These are phyloP conservation scores for Verbena officinalis DNA, from an alignment of 257 asterid genomes.

Conservation along the genomic window DNA sequence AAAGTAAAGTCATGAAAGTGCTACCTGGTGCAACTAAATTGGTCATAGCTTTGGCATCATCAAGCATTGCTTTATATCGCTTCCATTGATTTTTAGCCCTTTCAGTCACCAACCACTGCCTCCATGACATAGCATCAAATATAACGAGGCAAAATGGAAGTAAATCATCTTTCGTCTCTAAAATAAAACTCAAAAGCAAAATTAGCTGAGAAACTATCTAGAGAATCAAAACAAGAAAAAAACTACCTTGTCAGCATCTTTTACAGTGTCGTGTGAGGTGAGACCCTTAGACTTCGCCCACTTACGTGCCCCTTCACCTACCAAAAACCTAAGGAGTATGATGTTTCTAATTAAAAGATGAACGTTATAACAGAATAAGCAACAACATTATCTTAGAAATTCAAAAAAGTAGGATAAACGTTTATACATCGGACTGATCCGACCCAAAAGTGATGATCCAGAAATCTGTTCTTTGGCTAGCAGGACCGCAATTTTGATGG, in stretches of 20 bases:
- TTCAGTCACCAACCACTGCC: conserved; percentile 90
- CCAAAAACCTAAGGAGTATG: conserved; percentile 72
- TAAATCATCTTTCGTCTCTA: background rate
- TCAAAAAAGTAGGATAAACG: conserved; percentile 35
- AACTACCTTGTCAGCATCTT: conserved; percentile 63
- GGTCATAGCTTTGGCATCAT: conserved; percentile 53
- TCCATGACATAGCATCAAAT: conserved; percentile 29
- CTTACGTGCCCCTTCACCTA: conserved; percentile 82
- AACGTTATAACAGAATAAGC: background rate
- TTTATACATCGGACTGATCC: conserved; percentile 93
- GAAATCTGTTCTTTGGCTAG: conserved; percentile 84
- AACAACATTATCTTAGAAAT: conserved; percentile 17
- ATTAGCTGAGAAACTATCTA: background rate
- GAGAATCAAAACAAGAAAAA: conserved; percentile 11
- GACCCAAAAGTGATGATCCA: conserved; percentile 85
- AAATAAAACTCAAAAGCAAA: conserved; percentile 11
- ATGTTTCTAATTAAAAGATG: conserved; percentile 21
- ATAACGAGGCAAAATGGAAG: conserved; percentile 16
- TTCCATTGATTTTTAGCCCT: conserved; percentile 80
- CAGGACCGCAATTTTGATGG: conserved; percentile 80
- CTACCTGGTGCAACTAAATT: conserved; percentile 35
- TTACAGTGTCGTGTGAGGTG: conserved; percentile 40
- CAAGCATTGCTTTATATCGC: conserved; percentile 78
- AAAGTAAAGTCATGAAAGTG: conserved; percentile 11
- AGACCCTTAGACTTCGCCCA: conserved; percentile 91